Conservation (phyloP, 768 basidiomycete species). For the Hypholoma sublateritium region DNA sequence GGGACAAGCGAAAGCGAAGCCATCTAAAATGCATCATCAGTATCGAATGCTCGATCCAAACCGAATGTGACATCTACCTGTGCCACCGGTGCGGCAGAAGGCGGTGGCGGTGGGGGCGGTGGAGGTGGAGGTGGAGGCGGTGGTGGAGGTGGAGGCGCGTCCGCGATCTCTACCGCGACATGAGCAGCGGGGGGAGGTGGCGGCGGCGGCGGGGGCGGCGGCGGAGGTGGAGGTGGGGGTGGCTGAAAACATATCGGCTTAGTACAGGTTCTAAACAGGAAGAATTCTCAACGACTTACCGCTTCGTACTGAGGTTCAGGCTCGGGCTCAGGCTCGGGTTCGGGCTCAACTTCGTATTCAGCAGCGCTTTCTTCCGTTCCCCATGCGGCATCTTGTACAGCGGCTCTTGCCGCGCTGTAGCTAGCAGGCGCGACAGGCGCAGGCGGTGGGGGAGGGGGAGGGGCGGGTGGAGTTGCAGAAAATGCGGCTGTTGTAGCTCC, state of each 20-base stretch:
- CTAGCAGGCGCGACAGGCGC: conserved; percentile 18
- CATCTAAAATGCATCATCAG: conserved; percentile 21
- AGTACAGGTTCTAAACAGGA: neutral
- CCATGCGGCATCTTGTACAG: conserved; percentile 31
- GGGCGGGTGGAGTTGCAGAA: conserved; percentile 21
- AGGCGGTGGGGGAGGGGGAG: conserved; percentile 28
- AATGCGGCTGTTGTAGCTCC: conserved; percentile 33
- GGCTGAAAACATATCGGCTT: conserved; percentile 21
- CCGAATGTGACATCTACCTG: conserved; percentile 23
- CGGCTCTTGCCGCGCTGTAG: conserved; percentile 23
- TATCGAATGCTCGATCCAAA: neutral
- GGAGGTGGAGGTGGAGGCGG: conserved; percentile 44
- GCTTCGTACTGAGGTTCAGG: conserved; percentile 18
- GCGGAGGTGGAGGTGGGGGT: conserved; percentile 35
- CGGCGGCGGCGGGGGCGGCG: conserved; percentile 41
- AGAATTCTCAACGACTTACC: conserved; percentile 14
- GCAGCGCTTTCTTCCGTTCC: conserved; percentile 24
- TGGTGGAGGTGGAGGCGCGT: conserved; percentile 35
- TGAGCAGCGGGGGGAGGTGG: conserved; percentile 34
- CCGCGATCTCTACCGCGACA: conserved; percentile 12
- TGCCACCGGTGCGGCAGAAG: conserved; percentile 43
- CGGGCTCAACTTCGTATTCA: conserved; percentile 23
- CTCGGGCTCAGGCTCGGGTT: conserved; percentile 23
- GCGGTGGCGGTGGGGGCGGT: conserved; percentile 52
- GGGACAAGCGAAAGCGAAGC: conserved; percentile 24